These are phyloP conservation scores for Dipteronia sinensis DNA, from an alignment of 345 rosid species.

Conservation along the genomic window DNA sequence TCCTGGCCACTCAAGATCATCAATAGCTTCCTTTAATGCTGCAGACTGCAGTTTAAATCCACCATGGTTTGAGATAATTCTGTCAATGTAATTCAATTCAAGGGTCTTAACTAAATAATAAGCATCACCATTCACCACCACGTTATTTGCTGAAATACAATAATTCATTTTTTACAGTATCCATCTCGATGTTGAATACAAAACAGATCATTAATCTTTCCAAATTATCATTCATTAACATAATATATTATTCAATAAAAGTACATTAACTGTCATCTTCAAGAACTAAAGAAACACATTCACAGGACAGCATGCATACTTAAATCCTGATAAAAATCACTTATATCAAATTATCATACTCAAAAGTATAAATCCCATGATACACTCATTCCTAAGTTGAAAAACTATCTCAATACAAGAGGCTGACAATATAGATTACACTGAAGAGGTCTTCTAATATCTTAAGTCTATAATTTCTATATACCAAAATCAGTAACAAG, in stretches of 20 bases:
- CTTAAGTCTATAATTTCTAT: not conserved
- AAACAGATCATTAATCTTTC: not conserved
- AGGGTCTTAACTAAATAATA: conserved; percentile 6
- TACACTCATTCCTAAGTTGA: not conserved
- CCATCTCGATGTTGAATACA: not conserved
- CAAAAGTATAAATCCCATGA: not conserved
- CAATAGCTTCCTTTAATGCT: conserved; percentile 90
- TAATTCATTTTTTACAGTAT: not conserved
- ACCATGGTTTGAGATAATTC: conserved; percentile 14
- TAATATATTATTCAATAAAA: not conserved
- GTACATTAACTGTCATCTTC: not conserved
- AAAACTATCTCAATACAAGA: not conserved
- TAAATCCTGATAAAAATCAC: not conserved
- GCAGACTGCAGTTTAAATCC: conserved; percentile 55
- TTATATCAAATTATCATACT: not conserved
- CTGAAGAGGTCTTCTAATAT: not conserved
- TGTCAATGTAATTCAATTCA: not conserved
- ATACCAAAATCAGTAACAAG: not conserved
- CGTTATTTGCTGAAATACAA: not conserved
- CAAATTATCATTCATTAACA: not conserved
- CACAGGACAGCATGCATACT: not conserved
- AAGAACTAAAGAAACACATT: not conserved
- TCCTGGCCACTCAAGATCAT: conserved; percentile 98
- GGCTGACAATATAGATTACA: not conserved
- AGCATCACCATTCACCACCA: not conserved